These are phyloP conservation scores for Fraxinus americana DNA, from an alignment of 257 asterid species.

Conservation along the genomic window DNA sequence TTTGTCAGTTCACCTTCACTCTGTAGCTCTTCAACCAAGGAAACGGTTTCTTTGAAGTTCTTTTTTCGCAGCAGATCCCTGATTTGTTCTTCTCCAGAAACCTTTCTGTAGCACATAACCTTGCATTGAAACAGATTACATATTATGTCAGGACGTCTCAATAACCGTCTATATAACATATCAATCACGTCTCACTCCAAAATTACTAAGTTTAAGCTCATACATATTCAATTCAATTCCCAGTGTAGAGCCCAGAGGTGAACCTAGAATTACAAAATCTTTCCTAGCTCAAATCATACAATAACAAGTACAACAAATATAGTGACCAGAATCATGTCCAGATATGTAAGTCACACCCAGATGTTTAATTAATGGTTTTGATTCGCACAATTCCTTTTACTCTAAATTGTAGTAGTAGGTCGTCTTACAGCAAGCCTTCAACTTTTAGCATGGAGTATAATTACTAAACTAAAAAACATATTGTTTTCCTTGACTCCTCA, in stretches of 20 bases:
- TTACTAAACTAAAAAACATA: background rate
- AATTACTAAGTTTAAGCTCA: constrained; percentile 15
- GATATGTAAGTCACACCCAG: background rate
- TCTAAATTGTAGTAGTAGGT: background rate
- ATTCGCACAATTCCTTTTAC: background rate
- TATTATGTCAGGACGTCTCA: constrained; percentile 16
- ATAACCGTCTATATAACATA: constrained; percentile 13
- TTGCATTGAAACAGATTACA: constrained; percentile 39
- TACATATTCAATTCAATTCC: background rate
- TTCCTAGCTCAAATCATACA: constrained; percentile 12
- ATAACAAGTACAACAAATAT: constrained; percentile 5
- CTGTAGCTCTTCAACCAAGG: constrained; percentile 85
- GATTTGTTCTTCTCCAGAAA: constrained; percentile 86
- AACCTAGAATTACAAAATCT: background rate
- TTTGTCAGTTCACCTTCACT: constrained; percentile 82
- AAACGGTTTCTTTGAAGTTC: constrained; percentile 72
- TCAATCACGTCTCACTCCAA: constrained; percentile 6
- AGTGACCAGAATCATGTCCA: constrained; percentile 1
- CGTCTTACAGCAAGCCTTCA: background rate
- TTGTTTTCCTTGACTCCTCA: background rate
- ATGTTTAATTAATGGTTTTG: background rate
- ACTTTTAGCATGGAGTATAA: constrained; percentile 5
- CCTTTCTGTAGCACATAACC: constrained; percentile 81
- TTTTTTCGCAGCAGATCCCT: constrained; percentile 81
- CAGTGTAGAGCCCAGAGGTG: constrained; percentile 4